These are phyloP conservation scores for Lolium perenne DNA, from an alignment of 176 grass and related monocot genomes.

Conservation along the genomic window DNA sequence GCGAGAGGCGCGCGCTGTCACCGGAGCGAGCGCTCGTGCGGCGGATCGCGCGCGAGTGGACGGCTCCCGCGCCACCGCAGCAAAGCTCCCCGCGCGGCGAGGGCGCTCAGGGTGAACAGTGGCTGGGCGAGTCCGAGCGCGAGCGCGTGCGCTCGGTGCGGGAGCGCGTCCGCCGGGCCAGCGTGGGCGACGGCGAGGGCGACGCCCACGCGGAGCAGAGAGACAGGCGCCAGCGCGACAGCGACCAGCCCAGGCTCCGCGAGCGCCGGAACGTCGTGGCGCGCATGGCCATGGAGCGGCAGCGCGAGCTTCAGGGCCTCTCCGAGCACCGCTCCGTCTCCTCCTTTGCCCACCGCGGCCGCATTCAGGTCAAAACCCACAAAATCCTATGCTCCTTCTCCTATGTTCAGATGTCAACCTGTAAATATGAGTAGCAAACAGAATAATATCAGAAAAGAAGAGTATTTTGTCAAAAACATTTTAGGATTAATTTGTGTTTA, in stretches of 20 bases:
- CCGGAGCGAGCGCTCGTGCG: slow-evolving; percentile 70
- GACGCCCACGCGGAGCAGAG: neutral
- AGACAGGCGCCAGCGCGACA: neutral
- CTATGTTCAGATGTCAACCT: neutral
- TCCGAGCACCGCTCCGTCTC: slow-evolving; percentile 78
- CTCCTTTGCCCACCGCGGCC: slow-evolving; percentile 66
- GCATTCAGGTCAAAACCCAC: slow-evolving; percentile 66
- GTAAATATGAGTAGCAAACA: neutral
- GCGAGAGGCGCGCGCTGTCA: slow-evolving; percentile 40
- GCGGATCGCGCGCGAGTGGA: slow-evolving; percentile 82
- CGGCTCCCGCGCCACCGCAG: neutral
- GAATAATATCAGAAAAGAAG: neutral
- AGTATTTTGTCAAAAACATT: neutral
- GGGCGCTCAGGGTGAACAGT: slow-evolving; percentile 13
- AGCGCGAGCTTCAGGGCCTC: slow-evolving; percentile 85
- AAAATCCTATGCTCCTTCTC: neutral
- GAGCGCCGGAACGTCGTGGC: slow-evolving; percentile 42
- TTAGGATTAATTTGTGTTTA: neutral
- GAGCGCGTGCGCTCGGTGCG: slow-evolving; percentile 71
- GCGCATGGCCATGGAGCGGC: slow-evolving; percentile 69
- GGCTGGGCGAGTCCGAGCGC: slow-evolving; percentile 72
- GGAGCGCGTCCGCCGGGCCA: slow-evolving; percentile 66
- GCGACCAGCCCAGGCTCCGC: slow-evolving; percentile 19
- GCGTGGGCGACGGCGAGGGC: neutral
- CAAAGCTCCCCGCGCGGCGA: neutral